Evolutionary conservation across 345 rosid species (phyloP).

Genomic region (Noccaea caerulescens): DNA sequence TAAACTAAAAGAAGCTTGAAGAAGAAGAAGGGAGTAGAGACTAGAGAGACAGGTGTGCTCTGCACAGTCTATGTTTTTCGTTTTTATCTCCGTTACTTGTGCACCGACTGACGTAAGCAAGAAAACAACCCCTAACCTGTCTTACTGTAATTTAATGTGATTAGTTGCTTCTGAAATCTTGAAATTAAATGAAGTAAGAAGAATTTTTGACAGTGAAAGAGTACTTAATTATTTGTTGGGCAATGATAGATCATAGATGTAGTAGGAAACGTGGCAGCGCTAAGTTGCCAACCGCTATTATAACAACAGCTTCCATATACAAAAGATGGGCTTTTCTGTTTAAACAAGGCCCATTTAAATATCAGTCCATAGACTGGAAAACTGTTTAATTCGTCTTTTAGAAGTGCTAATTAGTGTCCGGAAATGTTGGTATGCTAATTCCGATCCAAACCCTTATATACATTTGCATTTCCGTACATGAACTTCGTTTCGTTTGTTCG

Average conservation of each 20-base stretch:
- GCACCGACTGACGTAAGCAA: slow-evolving; percentile 38
- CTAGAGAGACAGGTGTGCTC: slow-evolving; percentile 30
- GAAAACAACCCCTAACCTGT: slow-evolving; percentile 41
- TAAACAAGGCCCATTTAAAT: too few species aligned
- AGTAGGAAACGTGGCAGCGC: not conserved
- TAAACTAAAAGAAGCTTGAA: slow-evolving; percentile 6
- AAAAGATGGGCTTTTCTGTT: too few species aligned
- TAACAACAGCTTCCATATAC: not conserved
- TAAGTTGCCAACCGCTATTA: not conserved
- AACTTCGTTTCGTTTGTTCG: too few species aligned
- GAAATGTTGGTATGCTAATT: too few species aligned
- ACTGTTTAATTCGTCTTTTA: too few species aligned
- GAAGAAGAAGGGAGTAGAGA: not conserved
- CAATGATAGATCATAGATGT: not conserved
- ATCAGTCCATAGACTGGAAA: too few species aligned
- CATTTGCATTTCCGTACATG: too few species aligned
- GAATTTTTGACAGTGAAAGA: not conserved
- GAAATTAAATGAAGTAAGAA: not conserved
- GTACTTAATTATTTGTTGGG: not conserved
- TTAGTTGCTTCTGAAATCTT: slow-evolving; percentile 1
- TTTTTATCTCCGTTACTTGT: slow-evolving; percentile 36
- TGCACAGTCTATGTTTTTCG: slow-evolving; percentile 13
- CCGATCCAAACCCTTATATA: too few species aligned
- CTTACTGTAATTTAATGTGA: slow-evolving; percentile 17
- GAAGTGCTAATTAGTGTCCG: too few species aligned